Base-by-base conservation (phyloP, 1,139 yeast species). In the Taphrina pruni region DNA sequence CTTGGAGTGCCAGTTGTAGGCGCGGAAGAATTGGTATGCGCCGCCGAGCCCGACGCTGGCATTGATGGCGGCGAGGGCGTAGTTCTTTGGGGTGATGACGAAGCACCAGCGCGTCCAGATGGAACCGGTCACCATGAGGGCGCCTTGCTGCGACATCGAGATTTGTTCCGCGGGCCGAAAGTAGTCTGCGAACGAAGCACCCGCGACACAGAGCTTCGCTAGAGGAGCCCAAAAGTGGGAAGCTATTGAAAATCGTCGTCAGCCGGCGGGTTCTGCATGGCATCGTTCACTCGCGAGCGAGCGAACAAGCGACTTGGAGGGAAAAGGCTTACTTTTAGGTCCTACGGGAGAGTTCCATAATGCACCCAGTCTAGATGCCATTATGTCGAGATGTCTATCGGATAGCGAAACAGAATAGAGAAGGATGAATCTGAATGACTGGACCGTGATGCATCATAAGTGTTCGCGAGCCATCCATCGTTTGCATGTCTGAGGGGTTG, bases 91-190 rank as follows among this genome's bases (percentile, higher is more conserved):
- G 75, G 82, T 87, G 77, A 94, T 94, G 72, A 92, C 95, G 79
- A 92, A 86, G 43, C 97, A 93, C 99, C 99, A 94, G 78, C 99
- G 87, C 60, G 99, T 94, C 99, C 99, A 94, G 75, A 94, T 92
- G 69, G 86, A 87, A 70, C 98, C 99, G 0, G 99, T 94, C 62
- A 94, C 94, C 75, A 90, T 84, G 71, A 94, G 83, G 0, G 99
- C 97, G 14, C 62, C 71, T 52, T 70, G 65, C 41, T 70, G 72
- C 26, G 70, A 66, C 56, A 65, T 57, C 6, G 72, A 70, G 36
- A 70, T 60, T 36, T 65, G 66, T 20, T 69, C 70, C 26, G 72
- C 69, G 1, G 72, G 69, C 9, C 72, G 65, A 17, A 66, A 62
- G 61, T 62, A 67, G 20, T 70, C 72, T 6, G 70, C 71, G 54